Evolutionary conservation across 306 rosid genomes (phyloP), one percentile per base, ranked within the genome.

Genomic region (Notholithocarpus densiflorus): DNA sequence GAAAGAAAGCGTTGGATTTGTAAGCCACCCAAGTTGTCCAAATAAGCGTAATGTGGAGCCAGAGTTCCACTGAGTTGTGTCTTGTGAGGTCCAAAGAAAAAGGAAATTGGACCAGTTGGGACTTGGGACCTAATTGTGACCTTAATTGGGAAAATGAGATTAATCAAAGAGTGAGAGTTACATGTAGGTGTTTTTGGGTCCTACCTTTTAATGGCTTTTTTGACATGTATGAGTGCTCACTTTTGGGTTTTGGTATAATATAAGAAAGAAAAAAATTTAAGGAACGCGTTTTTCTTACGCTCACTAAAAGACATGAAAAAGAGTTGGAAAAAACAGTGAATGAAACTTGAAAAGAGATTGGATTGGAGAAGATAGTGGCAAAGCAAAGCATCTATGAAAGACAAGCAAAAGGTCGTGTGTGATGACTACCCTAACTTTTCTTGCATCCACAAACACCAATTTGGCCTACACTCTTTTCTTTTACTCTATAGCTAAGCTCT

Each of bases 341-440:
- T 2, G 21, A 62, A 79, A 51, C 73, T 72, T 31, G 66, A 23
- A 72, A 55, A 53, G 29, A 68, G 40, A 34, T 55, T 45, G 77
- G 40, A 34, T 55, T 27, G 77, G 34, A 43, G 51, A 34, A 79
- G 68, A 52, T 52, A 5, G 45, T 72, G 55, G 72, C 29, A 13
- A 61, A 77, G 78, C 78, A 73, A 73, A 54, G 82, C 82, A 79
- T 79, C 77, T 73, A 51, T 61, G 15, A 72, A 71, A 27, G 72
- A n/a, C 40, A 48, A 59, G 60, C 32, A 56, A 43, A 78, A 43
- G 81, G 65, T 71, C 29, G 68, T 51, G 56, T 56, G 71, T 34
- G 40, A 78, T 54, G 81, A 78, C 75, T 23, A 23, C 40, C 26
- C 56, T 57, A 26, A 56, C 48, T 57, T 59, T 52, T 24, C 17